Evolutionary conservation across 768 basidiomycete species (phyloP), one percentile per base, ranked within the genome.

Genomic region (Hemileccinum impolitum): DNA sequence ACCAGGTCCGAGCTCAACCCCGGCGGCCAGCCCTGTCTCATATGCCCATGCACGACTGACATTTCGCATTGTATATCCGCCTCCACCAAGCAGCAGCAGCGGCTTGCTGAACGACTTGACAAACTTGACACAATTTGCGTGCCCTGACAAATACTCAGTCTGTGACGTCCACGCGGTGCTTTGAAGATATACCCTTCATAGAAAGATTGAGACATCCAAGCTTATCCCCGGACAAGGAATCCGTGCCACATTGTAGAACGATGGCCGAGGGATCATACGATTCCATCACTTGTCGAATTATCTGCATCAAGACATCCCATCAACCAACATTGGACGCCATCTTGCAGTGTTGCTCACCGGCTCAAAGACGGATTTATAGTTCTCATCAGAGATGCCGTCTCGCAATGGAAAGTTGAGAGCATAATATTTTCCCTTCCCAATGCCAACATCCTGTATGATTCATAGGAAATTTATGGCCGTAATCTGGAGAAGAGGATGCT

Each of bases 11-110:
- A 99, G 79, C 67, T 98, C 94, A 18, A 94, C 90, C 11, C 96
- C 96, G 19, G 95, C 94, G n/a, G 96, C 96, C 37, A 99, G 70
- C 19, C 96, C 96, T 3, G 96, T 99, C 71, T 99, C 96, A 61
- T 83, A 99, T 18, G 96, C 95, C 96, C 96, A 99, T 12, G 90
- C 86, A 37, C 96, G 81, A 54, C 92, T 94, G 51, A 97, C 95
- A 54, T 95, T 95, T 38, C 94, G 87, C 82, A 99, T 95, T 4
- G 96, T 99, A 69, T 99, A 99, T 0, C 96, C 96, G 10, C 96
- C 96, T 23, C 96, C 96, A 13, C 96, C 96, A 21, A 99, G 82
- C 17, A 99, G 75, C 11, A 99, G 73, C n/a, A 98, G 68, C 2
- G 96, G 96, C 42, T 91, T 87, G 63, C 90, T 87, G 71, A 98